Percentiles rank a stretch among this genome's conserved stretches.
phyloP scores from a whole-genome alignment of 768 basidiomycete species.

The Psilocybe subaeruginosa region DNA sequence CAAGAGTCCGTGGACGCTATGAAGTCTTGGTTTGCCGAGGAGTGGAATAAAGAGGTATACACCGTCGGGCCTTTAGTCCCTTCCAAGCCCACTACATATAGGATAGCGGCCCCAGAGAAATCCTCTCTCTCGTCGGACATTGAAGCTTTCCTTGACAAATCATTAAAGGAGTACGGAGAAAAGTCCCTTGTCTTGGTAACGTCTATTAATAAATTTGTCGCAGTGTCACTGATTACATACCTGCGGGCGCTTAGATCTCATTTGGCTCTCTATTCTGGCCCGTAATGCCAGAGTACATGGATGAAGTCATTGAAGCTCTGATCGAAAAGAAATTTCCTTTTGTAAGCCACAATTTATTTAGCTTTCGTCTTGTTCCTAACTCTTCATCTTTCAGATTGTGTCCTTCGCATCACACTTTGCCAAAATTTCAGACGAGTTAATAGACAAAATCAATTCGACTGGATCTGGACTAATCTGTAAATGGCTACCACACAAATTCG shows the following conservation, averaged over 20 bases:
- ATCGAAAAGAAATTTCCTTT: conserved; percentile 16
- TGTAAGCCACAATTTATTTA: not conserved
- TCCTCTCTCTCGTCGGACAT: not conserved
- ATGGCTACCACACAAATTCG: conserved; percentile 10
- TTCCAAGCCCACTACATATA: not conserved
- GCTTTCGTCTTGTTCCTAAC: not conserved
- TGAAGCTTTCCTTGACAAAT: conserved; percentile 5
- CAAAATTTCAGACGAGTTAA: conserved; percentile 1
- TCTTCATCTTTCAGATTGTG: not conserved
- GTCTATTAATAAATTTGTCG: not conserved
- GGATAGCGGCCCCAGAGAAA: not conserved
- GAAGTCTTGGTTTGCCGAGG: conserved; percentile 8
- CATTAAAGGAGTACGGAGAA: conserved; percentile 1
- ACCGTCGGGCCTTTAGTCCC: conserved; percentile 14
- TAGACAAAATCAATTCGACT: not conserved
- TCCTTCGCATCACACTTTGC: conserved; percentile 2
- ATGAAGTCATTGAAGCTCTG: conserved; percentile 10
- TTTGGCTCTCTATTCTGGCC: conserved; percentile 16
- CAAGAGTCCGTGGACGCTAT: conserved; percentile 1
- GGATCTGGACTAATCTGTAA: not conserved
- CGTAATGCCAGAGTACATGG: conserved; percentile 6
- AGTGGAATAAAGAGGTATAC: conserved; percentile 4
- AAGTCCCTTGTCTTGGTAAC: conserved; percentile 14
- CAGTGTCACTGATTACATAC: not conserved
- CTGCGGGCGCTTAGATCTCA: conserved; percentile 8